phyloP scores from a whole-genome alignment of 768 basidiomycete species.

The Amanita fuliginea region DNA sequence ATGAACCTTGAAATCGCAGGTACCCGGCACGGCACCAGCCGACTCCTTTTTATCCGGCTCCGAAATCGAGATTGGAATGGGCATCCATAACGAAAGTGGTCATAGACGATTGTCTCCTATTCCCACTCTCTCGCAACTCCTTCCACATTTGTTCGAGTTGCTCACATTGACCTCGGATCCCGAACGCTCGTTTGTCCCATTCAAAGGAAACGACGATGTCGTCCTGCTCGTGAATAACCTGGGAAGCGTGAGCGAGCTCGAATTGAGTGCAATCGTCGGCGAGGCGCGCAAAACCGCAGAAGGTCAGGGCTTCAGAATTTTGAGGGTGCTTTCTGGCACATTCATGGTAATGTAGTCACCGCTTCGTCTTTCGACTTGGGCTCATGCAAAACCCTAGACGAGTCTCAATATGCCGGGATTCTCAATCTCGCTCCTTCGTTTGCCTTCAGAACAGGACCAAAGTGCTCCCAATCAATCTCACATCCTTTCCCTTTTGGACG shows the following conservation, averaged over 20 bases:
- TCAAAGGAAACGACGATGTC: slow-evolving; percentile 57
- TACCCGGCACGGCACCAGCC: slow-evolving; percentile 62
- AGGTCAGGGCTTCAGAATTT: slow-evolving; percentile 40
- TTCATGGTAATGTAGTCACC: slow-evolving; percentile 56
- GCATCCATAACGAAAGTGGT: slow-evolving; percentile 88
- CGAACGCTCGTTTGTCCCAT: slow-evolving; percentile 70
- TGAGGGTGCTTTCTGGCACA: slow-evolving; percentile 64
- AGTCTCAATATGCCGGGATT: slow-evolving; percentile 92
- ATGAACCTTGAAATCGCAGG: slow-evolving; percentile 26
- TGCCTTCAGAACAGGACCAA: slow-evolving; percentile 39
- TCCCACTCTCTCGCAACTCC: slow-evolving; percentile 58
- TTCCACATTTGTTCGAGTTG: slow-evolving; percentile 59
- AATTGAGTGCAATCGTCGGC: slow-evolving; percentile 57
- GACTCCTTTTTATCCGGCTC: slow-evolving; percentile 42
- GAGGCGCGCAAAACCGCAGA: slow-evolving; percentile 50
- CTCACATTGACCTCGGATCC: slow-evolving; percentile 63
- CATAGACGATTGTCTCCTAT: slow-evolving; percentile 55
- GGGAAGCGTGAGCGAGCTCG: slow-evolving; percentile 77
- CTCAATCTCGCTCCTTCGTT: slow-evolving; percentile 70
- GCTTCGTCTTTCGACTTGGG: neutral
- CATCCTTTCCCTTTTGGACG: slow-evolving; percentile 63
- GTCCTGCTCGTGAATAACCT: slow-evolving; percentile 83
- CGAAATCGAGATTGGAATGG: slow-evolving; percentile 84
- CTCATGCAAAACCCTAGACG: slow-evolving; percentile 33
- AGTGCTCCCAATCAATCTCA: slow-evolving; percentile 25